Conservation (phyloP, 176 grass and related monocot species). For the Triticum urartu region DNA sequence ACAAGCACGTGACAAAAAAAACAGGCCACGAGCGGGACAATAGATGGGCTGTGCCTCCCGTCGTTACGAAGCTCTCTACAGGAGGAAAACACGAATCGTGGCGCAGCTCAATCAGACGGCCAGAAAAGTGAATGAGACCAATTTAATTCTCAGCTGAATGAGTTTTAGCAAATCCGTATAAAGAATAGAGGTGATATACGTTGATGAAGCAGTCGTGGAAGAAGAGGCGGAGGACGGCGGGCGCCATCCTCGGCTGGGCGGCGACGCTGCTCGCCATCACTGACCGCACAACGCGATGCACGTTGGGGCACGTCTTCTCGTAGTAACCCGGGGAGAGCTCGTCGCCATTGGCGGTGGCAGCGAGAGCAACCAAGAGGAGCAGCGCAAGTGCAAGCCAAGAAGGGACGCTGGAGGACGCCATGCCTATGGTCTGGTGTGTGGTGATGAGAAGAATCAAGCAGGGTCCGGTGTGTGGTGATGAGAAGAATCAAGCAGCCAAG, state of each 20-base stretch:
- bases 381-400: not conserved
- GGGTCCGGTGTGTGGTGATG: too few species aligned
- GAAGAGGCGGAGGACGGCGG: constrained; percentile 77
- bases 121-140: too few species aligned
- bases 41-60: too few species aligned
- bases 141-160: too few species aligned
- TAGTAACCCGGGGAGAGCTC: constrained; percentile 45
- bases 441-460: too few species aligned
- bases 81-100: too few species aligned
- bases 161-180: too few species aligned
- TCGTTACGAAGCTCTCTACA: too few species aligned
- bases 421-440: not conserved
- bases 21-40: too few species aligned
- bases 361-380: not conserved
- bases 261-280: constrained; percentile 39
- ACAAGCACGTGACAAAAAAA: too few species aligned
- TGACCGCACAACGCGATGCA: constrained; percentile 25
- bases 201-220: constrained; percentile 80
- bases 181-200: constrained; percentile 7
- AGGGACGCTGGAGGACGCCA: not conserved
- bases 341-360: not conserved
- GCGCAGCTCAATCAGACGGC: too few species aligned
- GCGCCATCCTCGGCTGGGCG: constrained; percentile 35
- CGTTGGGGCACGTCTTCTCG: constrained; percentile 44
- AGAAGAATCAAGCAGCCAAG: too few species aligned